Conservation (phyloP, 2,329 filamentous ascomycete species). For the Albophoma yamanashiensis region DNA sequence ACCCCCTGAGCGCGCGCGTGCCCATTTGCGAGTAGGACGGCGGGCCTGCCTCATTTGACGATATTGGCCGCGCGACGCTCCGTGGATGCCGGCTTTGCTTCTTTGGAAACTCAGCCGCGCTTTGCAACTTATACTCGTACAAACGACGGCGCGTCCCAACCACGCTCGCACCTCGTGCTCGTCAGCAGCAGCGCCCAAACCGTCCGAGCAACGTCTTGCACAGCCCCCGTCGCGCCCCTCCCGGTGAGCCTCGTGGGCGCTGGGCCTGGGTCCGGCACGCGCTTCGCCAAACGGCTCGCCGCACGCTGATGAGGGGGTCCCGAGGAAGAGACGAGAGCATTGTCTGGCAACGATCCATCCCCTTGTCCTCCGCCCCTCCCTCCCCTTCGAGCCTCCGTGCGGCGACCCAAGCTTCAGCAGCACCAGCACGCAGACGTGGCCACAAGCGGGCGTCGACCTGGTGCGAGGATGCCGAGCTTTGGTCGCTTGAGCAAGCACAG, state of each 20-base stretch:
- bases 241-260: not conserved
- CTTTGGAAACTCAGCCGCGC: not conserved
- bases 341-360: not conserved
- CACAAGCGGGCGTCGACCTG: not conserved
- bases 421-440: not conserved
- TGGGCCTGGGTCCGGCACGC: not conserved
- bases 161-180: not conserved
- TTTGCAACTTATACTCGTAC: not conserved
- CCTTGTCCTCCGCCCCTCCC: not conserved
- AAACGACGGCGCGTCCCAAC: not conserved
- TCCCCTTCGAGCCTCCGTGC: not conserved
- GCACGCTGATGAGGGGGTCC: not conserved
- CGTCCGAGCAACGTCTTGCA: not conserved
- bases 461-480: constrained; percentile 37
- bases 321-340: not conserved
- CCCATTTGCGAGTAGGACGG: not conserved
- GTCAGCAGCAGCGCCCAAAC: not conserved
- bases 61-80: not conserved
- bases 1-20: not conserved
- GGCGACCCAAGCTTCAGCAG: constrained; percentile 1
- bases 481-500: constrained; percentile 43
- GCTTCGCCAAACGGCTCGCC: not conserved
- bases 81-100: not conserved
- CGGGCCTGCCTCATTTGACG: not conserved
- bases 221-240: not conserved